Base-by-base conservation (phyloP, 192 early-diverging fungal genomes). In the Fimicolochytrium jonesii region DNA sequence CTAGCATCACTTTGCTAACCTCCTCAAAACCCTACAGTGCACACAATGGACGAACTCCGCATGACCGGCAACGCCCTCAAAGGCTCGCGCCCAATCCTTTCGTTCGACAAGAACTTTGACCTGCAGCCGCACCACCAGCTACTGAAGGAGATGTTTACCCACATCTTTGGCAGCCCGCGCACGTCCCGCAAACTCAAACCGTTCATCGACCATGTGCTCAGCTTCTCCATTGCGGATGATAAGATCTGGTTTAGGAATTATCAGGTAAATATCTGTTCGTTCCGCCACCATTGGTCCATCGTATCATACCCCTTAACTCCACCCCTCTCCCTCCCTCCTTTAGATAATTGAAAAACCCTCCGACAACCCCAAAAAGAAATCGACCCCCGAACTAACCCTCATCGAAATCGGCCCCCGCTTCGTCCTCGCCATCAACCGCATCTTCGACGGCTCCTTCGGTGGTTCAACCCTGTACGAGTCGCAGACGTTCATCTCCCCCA, bases 41-140 rank as follows among this genome's bases (percentile, higher is more conserved):
- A 99, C 71, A 99, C 96, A 25, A 96, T 99, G 94, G 92, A 96
- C 69, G 96, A 99, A 73, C 85, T 99, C 31, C 91, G 92, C 53
- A 91, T 99, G 90, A 94, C 92, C 2, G 96, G 96, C 59, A 99
- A 99, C 78, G 95, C 92, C 72, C 77, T 99, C 43, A 96, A 96
- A 69, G 94, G 94, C 20, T 95, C 92, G 17, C 89, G 96, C 41
- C 92, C 92, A 17, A 86, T 99, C 29, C 77, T 99, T 25, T 93
- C 91, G 7, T 99, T 99, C 74, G 96, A 99, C 71, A 78, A 87
- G 51, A 88, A 73, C 63, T 99, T 99, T 78, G 94, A 97, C 56
- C 77, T 71, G 50, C 59, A 74, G 23, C 92, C 94, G 29, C 88
- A 97, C 67, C 82, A 86, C 69, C 70, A 83, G 61, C 79, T 99